Percentiles rank a stretch among this genome's conserved stretches.
Evolutionary conservation across 2,329 filamentous ascomycete species (phyloP).

Genomic region (Colletotrichum trifolii): DNA sequence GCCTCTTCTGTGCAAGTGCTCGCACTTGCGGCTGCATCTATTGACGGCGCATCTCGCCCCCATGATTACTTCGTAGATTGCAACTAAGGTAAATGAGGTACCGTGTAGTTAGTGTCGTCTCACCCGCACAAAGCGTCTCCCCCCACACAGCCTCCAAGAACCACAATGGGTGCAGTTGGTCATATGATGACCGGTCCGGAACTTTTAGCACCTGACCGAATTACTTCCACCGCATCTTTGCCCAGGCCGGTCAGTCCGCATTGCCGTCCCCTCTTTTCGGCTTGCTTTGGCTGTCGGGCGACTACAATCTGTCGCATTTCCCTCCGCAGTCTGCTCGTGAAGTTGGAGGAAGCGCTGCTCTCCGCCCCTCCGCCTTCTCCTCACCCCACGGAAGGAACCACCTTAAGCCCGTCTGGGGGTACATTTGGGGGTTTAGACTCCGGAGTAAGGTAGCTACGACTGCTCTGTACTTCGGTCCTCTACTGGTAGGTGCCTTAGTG

Average conservation of each 20-base stretch:
- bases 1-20: slow-evolving; percentile 4
- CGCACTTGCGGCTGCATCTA: slow-evolving; percentile 2
- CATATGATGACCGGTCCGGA: slow-evolving; percentile 33
- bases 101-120: slow-evolving; percentile 3
- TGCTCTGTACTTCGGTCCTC: no score
- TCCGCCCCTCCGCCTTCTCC: background rate
- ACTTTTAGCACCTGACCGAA: slow-evolving; percentile 36
- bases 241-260: slow-evolving; percentile 24
- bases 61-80: no score
- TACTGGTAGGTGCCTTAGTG: background rate
- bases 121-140: slow-evolving; percentile 12
- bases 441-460: no score
- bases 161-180: background rate
- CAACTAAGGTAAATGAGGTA: background rate
- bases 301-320: slow-evolving; percentile 12
- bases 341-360: background rate
- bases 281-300: slow-evolving; percentile 20
- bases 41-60: no score
- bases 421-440: slow-evolving; percentile 1
- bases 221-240: slow-evolving; percentile 23
- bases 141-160: slow-evolving; percentile 20
- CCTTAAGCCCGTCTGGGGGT: slow-evolving; percentile 5
- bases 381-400: slow-evolving; percentile 9
- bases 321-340: slow-evolving; percentile 1
- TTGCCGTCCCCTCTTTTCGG: slow-evolving; percentile 33